These are phyloP conservation scores for Paracoccidioides brasiliensis DNA, from an alignment of 2,329 filamentous ascomycete species.

Conservation along the genomic window DNA sequence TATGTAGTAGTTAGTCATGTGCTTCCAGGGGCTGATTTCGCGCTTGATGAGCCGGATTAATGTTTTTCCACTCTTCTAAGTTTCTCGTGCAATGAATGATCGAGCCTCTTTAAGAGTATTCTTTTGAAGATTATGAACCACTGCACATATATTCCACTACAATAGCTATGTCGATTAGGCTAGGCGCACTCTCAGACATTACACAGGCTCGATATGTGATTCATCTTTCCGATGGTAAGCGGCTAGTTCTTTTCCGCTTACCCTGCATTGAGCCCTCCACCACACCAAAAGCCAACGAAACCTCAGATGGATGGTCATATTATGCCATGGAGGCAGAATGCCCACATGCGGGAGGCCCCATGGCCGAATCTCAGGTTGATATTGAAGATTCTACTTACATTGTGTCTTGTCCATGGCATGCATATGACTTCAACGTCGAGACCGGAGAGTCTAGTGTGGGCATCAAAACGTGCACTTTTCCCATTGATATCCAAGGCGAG, in stretches of 20 bases:
- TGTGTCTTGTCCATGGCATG: slow-evolving; percentile 37
- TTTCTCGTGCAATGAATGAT: no score
- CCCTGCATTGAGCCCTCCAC: slow-evolving; percentile 27
- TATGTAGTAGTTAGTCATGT: no score
- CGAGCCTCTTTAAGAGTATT: background rate
- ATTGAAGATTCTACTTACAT: slow-evolving; percentile 38
- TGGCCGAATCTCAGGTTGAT: slow-evolving; percentile 34
- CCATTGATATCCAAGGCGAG: slow-evolving; percentile 26
- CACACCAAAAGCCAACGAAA: slow-evolving; percentile 20
- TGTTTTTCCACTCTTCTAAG: no score
- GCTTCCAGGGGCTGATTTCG: no score
- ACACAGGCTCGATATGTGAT: slow-evolving; percentile 32
- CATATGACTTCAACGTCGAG: slow-evolving; percentile 39
- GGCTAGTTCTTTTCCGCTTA: slow-evolving; percentile 34
- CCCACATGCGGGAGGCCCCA: slow-evolving; percentile 35
- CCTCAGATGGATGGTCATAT: slow-evolving; percentile 31
- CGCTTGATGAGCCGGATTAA: no score
- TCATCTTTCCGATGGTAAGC: slow-evolving; percentile 32
- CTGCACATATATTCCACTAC: background rate
- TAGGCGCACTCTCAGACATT: slow-evolving; percentile 22
- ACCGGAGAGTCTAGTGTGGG: slow-evolving; percentile 38
- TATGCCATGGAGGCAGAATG: slow-evolving; percentile 39
- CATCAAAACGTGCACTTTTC: slow-evolving; percentile 36
- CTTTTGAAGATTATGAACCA: background rate
- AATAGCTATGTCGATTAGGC: slow-evolving; percentile 10